Conservation (phyloP, 2,329 filamentous ascomycete species). For the Colletotrichum sp. region DNA sequence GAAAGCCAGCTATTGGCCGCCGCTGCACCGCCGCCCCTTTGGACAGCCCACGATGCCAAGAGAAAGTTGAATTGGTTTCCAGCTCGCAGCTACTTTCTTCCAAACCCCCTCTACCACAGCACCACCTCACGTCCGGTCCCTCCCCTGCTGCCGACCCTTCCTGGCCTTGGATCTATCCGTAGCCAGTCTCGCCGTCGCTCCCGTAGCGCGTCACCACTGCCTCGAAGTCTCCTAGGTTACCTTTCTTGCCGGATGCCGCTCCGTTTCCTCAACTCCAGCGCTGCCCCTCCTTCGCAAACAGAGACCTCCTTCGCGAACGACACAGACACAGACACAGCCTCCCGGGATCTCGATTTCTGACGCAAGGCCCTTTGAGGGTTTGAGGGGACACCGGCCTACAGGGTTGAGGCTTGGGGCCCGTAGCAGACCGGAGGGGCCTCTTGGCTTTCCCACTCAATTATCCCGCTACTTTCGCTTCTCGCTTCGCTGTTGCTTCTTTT, state of each 20-base stretch:
- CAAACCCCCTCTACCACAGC: not conserved
- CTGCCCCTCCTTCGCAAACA: not conserved
- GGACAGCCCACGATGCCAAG: not conserved
- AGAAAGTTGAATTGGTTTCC: slow-evolving; percentile 1
- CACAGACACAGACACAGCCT: slow-evolving; percentile 6
- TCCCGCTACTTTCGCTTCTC: not conserved
- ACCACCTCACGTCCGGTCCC: not conserved
- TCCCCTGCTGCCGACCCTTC: not conserved
- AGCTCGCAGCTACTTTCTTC: not conserved
- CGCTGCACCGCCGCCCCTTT: not conserved
- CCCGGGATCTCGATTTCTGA: slow-evolving; percentile 7
- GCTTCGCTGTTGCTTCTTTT: not conserved
- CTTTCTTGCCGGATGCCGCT: not conserved
- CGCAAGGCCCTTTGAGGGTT: not conserved
- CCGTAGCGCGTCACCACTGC: slow-evolving; percentile 3
- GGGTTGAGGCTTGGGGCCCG: slow-evolving; percentile 2
- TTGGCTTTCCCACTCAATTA: not conserved
- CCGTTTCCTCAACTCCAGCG: not conserved
- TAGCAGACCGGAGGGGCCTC: slow-evolving; percentile 8
- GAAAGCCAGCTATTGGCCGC: not conserved
- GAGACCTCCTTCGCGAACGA: not conserved
- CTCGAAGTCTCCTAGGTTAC: not conserved
- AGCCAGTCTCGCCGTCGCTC: not conserved
- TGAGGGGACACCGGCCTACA: not conserved
- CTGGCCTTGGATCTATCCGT: not conserved